phyloP scores from a whole-genome alignment of 1,284 basidiomycete genomes.

The Wolfiporia cocos region DNA sequence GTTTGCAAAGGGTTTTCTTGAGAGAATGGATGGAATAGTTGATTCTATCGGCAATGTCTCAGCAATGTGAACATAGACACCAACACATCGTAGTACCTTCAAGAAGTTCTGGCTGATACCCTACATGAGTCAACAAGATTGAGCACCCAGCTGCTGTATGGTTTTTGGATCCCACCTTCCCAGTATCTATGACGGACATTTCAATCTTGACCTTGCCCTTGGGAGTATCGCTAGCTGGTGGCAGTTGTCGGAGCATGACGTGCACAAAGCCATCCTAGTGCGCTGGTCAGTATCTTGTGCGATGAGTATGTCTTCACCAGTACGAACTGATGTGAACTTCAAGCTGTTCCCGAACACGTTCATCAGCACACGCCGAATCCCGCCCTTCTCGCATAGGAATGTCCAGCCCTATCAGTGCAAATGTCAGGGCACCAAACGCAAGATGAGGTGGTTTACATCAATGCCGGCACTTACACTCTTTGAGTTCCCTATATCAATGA shows the following conservation, averaged over 20 bases:
- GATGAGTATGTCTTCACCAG: too few relatives aligned
- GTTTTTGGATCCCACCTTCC: constrained; percentile 51
- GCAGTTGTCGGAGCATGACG: constrained; percentile 75
- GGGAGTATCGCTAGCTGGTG: constrained; percentile 42
- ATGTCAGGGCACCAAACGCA: too few relatives aligned
- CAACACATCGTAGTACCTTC: constrained; percentile 44
- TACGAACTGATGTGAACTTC: constrained; percentile 80
- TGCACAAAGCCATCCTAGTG: constrained; percentile 80
- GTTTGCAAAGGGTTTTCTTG: constrained; percentile 90
- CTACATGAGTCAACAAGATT: constrained; percentile 23
- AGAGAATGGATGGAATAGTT: constrained; percentile 95
- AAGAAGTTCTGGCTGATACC: constrained; percentile 87
- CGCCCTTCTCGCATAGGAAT: constrained; percentile 87
- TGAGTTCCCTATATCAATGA: constrained; percentile 81
- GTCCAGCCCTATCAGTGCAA: constrained; percentile 68
- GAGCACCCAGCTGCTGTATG: too few relatives aligned
- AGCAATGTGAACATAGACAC: background rate
- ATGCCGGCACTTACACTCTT: constrained; percentile 50
- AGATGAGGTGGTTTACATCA: too few relatives aligned
- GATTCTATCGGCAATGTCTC: constrained; percentile 50
- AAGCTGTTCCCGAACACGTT: constrained; percentile 94
- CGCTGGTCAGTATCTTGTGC: constrained; percentile 1
- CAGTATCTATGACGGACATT: constrained; percentile 84
- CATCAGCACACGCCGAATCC: constrained; percentile 89
- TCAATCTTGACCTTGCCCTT: constrained; percentile 71